These are phyloP conservation scores for Malassezia japonica DNA, from an alignment of 1,284 basidiomycete species.

Conservation along the genomic window DNA sequence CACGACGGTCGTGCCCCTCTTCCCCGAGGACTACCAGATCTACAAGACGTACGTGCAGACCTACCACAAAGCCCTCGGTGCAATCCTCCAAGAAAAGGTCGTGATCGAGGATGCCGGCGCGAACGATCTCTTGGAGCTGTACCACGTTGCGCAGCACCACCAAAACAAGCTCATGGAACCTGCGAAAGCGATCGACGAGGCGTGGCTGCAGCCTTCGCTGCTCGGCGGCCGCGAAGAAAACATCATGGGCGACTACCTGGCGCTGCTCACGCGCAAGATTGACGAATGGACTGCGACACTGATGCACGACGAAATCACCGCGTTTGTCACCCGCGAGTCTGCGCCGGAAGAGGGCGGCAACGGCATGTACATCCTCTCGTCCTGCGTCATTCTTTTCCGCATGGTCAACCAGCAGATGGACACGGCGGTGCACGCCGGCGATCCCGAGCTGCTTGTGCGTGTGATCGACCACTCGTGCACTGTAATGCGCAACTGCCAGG, in stretches of 20 bases:
- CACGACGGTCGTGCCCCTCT: constrained; percentile 74
- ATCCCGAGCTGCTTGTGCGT: constrained; percentile 81
- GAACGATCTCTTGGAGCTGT: constrained; percentile 70
- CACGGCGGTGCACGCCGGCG: constrained; percentile 85
- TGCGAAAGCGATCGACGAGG: constrained; percentile 54
- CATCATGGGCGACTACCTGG: constrained; percentile 90
- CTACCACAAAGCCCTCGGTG: constrained; percentile 83
- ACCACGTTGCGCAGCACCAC: constrained; percentile 91
- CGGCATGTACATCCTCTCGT: constrained; percentile 80
- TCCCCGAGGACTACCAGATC: constrained; percentile 84
- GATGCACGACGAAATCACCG: constrained; percentile 78
- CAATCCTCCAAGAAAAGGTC: constrained; percentile 63
- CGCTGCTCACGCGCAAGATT: constrained; percentile 83
- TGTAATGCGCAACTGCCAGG: constrained; percentile 81
- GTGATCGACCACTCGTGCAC: constrained; percentile 80
- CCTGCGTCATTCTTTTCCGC: constrained; percentile 88
- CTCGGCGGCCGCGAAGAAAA: constrained; percentile 85
- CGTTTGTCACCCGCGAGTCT: constrained; percentile 71
- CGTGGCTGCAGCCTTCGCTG: constrained; percentile 55
- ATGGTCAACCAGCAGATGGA: constrained; percentile 95
- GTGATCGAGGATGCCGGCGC: constrained; percentile 68
- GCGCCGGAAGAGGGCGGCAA: constrained; percentile 82
- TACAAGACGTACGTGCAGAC: constrained; percentile 72
- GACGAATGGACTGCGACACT: constrained; percentile 94
- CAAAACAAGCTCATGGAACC: constrained; percentile 82